A percentile compares a stretch with the other conserved stretches of the same genome.
These are phyloP conservation scores for Scheffersomyces insectosa DNA, from an alignment of 1,139 yeast species.

Conservation along the genomic window DNA sequence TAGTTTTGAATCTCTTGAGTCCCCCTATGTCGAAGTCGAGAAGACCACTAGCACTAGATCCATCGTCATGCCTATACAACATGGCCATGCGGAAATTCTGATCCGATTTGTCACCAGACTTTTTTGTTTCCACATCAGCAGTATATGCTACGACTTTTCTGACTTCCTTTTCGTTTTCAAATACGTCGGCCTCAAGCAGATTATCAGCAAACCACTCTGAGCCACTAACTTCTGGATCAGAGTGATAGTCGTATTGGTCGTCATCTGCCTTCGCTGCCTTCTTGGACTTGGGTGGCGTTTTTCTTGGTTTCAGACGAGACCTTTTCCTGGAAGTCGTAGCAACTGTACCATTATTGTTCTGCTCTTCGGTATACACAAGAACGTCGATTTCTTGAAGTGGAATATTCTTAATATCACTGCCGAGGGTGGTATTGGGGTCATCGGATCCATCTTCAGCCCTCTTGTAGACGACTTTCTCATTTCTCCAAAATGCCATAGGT, in stretches of 20 bases:
- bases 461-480: conserved; percentile 71
- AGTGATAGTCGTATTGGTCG: conserved; percentile 30
- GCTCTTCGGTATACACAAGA: conserved; percentile 52
- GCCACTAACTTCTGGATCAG: conserved; percentile 47
- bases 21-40: conserved; percentile 68
- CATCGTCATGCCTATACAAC: conserved; percentile 66
- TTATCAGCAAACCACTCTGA: conserved; percentile 60
- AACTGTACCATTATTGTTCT: conserved; percentile 5
- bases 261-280: conserved; percentile 11
- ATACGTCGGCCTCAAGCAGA: conserved; percentile 49
- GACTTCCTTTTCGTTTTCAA: conserved; percentile 44
- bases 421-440: conserved; percentile 36
- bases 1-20: conserved; percentile 59
- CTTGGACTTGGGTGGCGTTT: conserved; percentile 15
- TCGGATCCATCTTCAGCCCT: conserved; percentile 44
- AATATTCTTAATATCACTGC: conserved; percentile 33
- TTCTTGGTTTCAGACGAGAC: conserved; percentile 13
- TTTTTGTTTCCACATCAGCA: conserved; percentile 46
- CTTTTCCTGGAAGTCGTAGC: conserved; percentile 7
- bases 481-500: conserved; percentile 85
- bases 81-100: conserved; percentile 67
- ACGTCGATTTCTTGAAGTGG: conserved; percentile 63
- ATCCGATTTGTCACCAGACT: conserved; percentile 31
- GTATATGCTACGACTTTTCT: conserved; percentile 68
- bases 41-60: conserved; percentile 75